Base-by-base conservation (phyloP, 306 rosid genomes). In the Quercus variabilis region DNA sequence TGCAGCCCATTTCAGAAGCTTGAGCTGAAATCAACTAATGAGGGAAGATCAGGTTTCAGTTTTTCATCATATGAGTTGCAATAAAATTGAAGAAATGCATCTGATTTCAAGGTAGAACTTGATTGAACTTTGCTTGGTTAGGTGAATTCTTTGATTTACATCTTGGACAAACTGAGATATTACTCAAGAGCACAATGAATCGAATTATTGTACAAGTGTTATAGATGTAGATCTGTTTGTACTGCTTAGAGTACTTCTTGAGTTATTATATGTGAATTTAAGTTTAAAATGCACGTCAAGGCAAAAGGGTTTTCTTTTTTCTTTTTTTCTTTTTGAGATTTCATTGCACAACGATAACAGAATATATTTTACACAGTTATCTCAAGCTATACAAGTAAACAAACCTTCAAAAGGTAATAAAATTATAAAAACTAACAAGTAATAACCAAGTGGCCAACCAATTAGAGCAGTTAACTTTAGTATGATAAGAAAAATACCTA, bases 1-100 rank as follows among this genome's bases (percentile, higher is more conserved):
- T 87, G 90, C 97, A 93, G 98, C 88, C 99, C 99, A 70, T 95
- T 90, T 68, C 97, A 93, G 91, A 95, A 95, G 89, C 96, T 95
- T 41, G 99, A 93, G 88, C 85, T 95, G 83, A 93, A 91, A 86
- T 89, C 96, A 49, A 28, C 96, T 6, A 93, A 93, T 54, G 96
- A 93, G 82, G 98, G 91, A 68, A 89, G 98, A 84, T 81, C 73
- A 1, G 98, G 98, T 79, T 93, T 91, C 94, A 91, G 96, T 70
- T 95, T 90, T 81, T 91, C 97, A 31, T 92, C 98, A 6, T 93
- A 95, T 26, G 96, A 90, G 83, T 78, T 95, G 79, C 96, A 78
- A 55, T 95, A 84, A 85, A 71, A 59, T 49, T 68, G 30, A 70
- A 18, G 43, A 72, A 55, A 14, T 28, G 0, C 15, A 51, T 5